Evolutionary conservation across 1,284 basidiomycete species (phyloP).

Genomic region (Leccinum ponderosum): DNA sequence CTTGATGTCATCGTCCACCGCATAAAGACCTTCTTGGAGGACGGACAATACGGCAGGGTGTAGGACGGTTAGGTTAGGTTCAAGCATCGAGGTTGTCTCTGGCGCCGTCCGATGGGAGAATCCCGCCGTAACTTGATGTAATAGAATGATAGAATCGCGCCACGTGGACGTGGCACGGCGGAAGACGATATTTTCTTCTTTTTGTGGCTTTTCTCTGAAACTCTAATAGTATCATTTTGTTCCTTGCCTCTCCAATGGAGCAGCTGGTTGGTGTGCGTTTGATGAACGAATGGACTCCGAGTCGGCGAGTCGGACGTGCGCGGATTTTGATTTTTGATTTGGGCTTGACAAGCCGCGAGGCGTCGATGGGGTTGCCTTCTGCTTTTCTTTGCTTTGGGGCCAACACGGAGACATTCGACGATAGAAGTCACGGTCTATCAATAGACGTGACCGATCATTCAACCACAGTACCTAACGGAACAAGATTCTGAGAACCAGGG

Average conservation of each 20-base stretch:
- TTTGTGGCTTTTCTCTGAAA: background rate
- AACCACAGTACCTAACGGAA: background rate
- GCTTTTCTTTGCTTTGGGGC: background rate
- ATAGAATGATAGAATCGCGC: constrained; percentile 18
- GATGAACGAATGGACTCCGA: background rate
- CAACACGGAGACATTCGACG: background rate
- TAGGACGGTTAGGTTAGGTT: constrained; percentile 10
- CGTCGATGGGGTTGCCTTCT: background rate
- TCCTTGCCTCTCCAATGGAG: background rate
- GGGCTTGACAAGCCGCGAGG: background rate
- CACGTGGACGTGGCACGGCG: constrained; percentile 12
- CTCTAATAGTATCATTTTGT: background rate
- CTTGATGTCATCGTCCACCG: constrained; percentile 72
- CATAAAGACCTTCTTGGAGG: constrained; percentile 67
- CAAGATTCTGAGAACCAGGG: background rate
- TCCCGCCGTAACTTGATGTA: constrained; percentile 1
- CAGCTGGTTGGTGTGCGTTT: background rate
- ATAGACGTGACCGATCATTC: background rate
- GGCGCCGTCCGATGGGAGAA: constrained; percentile 17
- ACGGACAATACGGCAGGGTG: constrained; percentile 66
- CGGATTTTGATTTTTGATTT: background rate
- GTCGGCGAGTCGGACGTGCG: background rate
- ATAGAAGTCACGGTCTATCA: background rate
- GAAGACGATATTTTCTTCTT: background rate
- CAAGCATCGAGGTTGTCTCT: background rate